A percentile compares a stretch with the other conserved stretches of the same genome.
phyloP scores from a whole-genome alignment of 2,329 filamentous ascomycete species.

The Verticillium klebahnii region DNA sequence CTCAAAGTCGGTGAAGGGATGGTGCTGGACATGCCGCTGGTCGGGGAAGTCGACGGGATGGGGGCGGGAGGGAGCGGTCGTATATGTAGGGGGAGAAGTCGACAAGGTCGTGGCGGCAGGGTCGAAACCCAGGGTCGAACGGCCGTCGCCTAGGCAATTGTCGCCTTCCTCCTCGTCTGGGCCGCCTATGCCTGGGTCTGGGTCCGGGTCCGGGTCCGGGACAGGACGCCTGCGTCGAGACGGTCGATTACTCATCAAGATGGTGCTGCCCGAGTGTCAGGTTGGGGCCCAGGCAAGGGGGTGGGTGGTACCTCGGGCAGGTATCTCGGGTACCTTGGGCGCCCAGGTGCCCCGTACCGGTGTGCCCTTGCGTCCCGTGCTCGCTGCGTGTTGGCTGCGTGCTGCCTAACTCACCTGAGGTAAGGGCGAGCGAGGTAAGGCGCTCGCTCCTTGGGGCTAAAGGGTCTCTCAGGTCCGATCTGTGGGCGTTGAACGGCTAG shows the following conservation, averaged over 20 bases:
- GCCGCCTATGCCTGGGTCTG: background rate
- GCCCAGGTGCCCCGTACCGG: too few relatives aligned
- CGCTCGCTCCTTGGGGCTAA: background rate
- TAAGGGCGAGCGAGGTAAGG: background rate
- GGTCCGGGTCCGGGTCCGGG: background rate
- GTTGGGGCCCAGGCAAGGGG: too few relatives aligned
- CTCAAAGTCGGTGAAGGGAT: background rate
- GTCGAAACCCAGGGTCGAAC: background rate
- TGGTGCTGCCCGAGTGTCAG: background rate
- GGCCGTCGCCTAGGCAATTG: background rate
- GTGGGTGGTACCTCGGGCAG: too few relatives aligned
- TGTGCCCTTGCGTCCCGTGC: too few relatives aligned
- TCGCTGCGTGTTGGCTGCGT: too few relatives aligned
- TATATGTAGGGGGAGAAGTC: background rate
- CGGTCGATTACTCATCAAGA: background rate
- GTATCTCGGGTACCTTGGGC: too few relatives aligned
- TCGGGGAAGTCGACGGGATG: background rate
- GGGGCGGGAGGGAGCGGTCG: background rate
- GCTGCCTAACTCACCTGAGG: background rate
- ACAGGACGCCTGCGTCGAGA: constrained; percentile 8
- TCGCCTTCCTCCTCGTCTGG: background rate
- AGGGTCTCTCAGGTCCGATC: background rate
- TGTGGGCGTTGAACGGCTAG: background rate
- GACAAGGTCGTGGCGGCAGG: background rate
- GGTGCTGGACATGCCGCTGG: background rate